These are phyloP conservation scores for Trichoderma sp. DNA, from an alignment of 2,329 filamentous ascomycete genomes.

Conservation along the genomic window DNA sequence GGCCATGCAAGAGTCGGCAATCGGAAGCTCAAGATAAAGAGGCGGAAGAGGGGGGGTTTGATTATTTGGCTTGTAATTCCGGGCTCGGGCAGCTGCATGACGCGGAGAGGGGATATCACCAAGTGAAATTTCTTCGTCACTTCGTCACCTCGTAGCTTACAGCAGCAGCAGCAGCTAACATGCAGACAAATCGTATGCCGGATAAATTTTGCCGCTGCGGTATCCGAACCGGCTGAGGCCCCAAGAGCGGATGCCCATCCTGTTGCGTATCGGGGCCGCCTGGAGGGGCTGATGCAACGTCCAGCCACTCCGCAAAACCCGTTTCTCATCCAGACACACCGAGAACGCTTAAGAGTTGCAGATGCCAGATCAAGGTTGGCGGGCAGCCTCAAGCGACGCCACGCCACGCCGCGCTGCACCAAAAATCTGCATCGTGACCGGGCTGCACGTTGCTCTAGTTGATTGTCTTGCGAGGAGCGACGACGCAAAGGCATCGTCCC, in stretches of 20 bases:
- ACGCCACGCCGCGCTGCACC: neutral
- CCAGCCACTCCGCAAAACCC: neutral
- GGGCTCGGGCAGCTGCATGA: neutral
- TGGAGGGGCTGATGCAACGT: neutral
- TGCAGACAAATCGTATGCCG: constrained; percentile 1
- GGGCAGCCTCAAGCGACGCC: neutral
- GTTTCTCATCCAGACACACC: neutral
- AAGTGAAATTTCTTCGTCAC: neutral
- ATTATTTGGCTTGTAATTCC: neutral
- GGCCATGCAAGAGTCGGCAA: neutral
- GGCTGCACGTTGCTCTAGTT: constrained; percentile 6
- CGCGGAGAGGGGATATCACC: neutral
- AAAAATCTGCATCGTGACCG: constrained; percentile 1
- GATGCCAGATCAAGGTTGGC: neutral
- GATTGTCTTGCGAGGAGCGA: neutral
- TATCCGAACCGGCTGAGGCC: constrained; percentile 14
- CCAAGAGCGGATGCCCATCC: neutral
- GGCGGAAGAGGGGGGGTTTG: constrained; percentile 13
- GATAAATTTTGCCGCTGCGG: constrained; percentile 7
- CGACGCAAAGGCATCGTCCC: neutral
- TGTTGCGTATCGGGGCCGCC: constrained; percentile 1
- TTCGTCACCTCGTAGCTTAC: neutral
- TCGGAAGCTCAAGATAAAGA: neutral
- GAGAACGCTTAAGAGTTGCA: neutral
- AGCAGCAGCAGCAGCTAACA: neutral